Evolutionary conservation across 768 basidiomycete genomes (phyloP), one percentile per base, ranked within the genome.

Genomic region (Guyanaporus albipodus): DNA sequence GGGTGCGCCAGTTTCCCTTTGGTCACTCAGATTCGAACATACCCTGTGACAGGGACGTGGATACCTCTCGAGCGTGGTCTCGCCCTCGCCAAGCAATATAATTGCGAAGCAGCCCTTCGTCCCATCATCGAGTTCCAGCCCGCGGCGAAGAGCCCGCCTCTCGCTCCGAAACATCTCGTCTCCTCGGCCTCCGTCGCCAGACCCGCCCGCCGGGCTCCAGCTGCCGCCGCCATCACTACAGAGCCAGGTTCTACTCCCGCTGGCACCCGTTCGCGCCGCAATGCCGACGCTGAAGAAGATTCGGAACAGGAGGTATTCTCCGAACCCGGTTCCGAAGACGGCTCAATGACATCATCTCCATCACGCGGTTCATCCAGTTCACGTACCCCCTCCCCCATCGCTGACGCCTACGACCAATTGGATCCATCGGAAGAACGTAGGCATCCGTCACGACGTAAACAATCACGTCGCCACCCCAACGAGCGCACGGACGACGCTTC

Each of bases 41-140:
- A 32, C 28, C 34, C n/a, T 39, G 15, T 28, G 48, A 24, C 58
- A 98, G 96, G 96, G 12, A 99, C 96, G 19, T 99, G 96, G 96
- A 93, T 99, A 52, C 96, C 96, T 18, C 82, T 95, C 48, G 91
- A 95, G 40, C 78, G 93, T 46, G 94, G 95, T 3, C 69, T 98
- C 38, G 71, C 70, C 22, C 75, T 99, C 23, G 87, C 92, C 21
- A 89, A 81, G 59, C 93, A 97, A 65, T 98, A 97, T 69, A 89
- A 91, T 53, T 93, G 94, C 59, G 92, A 96, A 58, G 62, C 72
- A 18, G 74, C 88, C 15, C 75, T 99, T 17, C 85, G 89, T 28
- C 92, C 96, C 23, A 91, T 99, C 52, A 89, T 98, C 51, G 93
- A 98, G 64, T 97, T 94, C 60, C 80, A 86, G 48, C 89, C 94